Base-by-base conservation (phyloP, 108 stramenopile species). In the Pseudonitzschia multistriata region DNA sequence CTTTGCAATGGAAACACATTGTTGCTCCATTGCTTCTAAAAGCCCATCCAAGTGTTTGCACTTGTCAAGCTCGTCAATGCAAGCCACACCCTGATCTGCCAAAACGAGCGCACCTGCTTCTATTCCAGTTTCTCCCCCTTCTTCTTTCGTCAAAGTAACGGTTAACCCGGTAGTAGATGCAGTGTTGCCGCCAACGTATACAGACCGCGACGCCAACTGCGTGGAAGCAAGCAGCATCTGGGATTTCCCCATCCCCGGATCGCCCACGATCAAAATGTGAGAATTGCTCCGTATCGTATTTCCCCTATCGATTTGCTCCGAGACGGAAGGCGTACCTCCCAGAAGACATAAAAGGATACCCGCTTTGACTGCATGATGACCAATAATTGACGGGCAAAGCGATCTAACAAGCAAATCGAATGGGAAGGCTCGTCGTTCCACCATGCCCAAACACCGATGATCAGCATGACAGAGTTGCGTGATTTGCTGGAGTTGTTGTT, bases 1-100 rank as follows among this genome's bases (percentile, higher is more conserved):
- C 69, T 99, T 99, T 45, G 99, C 98, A 39, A 99, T 95, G 27
- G 96, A 96, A 14, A 99, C 92, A 64, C 88, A 88, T 74, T 99
- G 98, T 70, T 99, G 99, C 79, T 99, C 99, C 99, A 99, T 99
- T 15, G 97, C 97, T 81, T 99, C 99, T 59, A 98, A 81, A 5
- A 99, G 81, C 57, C 88, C 93, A 74, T 92, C 93, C 70, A 90
- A 83, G 71, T 92, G 83, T 52, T 81, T 90, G 76, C 95, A 98
- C 95, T 99, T 99, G 78, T 99, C 99, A 57, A 99, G 89, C 72
- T 99, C 99, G 71, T 99, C 99, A 70, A 99, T 97, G 78, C 97
- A 98, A 73, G 97, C 97, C 8, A 98, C 88, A 34, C 98, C 99
- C 67, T 92, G 86, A 71, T 98, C 98, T 0, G 95, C 94, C 37